Base-by-base conservation (phyloP, 176 grass and related monocot genomes). In the Ensete ventricosum region DNA sequence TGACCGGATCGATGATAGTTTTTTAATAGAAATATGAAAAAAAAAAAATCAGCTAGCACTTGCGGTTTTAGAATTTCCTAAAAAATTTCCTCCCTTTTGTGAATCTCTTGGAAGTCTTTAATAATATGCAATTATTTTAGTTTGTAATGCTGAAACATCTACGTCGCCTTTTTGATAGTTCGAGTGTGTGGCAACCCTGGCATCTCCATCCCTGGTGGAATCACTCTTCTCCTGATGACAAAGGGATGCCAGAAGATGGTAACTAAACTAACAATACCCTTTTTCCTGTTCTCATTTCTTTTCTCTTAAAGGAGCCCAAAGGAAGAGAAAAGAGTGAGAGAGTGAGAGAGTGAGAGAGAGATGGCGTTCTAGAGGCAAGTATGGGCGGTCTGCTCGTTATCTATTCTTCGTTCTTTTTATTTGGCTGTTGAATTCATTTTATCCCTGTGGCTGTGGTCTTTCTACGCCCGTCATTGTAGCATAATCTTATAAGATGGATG, bases 111-210 rank as follows among this genome's bases (percentile, higher is more conserved):
- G 2, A 55, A 54, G 11, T 10, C 21, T 63, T 14, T 21, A 53
- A 23, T 52, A 11, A 10, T n/a, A 14, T 50, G 9, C 9, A 53
- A 29, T 29, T 2, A 29, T 25, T 48, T 1, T 2, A 53, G 62
- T 64, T 13, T 52, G 34, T 27, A 67, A 19, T 24, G 8, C n/a
- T 73, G 9, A 53, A 24, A 65, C 12, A 2, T 73, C 53, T 43
- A 6, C 14, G 34, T 48, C 16, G 34, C 20, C 79, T 73, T 23
- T 54, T 50, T 68, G 81, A 70, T 86, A 92, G 89, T 92, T 86
- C 29, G 86, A 92, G 73, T 11, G 53, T 54, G 89, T 92, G 58
- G 85, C 89, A n/a, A 65, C 74, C 53, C 76, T 92, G 43, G 73
- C 73, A 48, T 88, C 89, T 21, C 86, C 72, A 1, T 52, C 66